These are phyloP conservation scores for Amesomyces nigricolor DNA, from an alignment of 2,329 filamentous ascomycete genomes.

Conservation along the genomic window DNA sequence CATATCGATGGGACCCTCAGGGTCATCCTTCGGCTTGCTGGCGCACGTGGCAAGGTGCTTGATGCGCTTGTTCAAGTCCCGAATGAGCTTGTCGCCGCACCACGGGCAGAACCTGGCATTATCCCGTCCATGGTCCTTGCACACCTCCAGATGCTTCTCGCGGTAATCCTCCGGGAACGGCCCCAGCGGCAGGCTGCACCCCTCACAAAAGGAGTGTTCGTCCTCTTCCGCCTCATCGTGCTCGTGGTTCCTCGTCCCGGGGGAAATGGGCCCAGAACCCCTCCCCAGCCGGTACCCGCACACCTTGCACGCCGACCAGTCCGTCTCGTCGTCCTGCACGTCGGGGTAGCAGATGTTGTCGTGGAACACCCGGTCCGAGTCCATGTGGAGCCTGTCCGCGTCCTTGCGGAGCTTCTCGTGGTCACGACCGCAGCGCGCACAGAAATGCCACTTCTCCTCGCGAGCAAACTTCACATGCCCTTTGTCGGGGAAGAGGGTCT, in stretches of 20 bases:
- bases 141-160: conserved; percentile 12
- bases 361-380: conserved; percentile 7
- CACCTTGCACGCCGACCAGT: conserved; percentile 11
- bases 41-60: not conserved
- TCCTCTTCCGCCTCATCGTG: not conserved
- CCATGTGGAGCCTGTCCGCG: too few relatives aligned
- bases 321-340: not conserved
- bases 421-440: conserved; percentile 22
- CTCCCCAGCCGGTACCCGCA: conserved; percentile 11
- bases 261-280: not conserved
- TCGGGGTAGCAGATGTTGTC: conserved; percentile 22
- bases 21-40: not conserved
- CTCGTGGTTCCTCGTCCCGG: not conserved
- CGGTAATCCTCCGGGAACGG: conserved; percentile 9
- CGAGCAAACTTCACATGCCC: not conserved
- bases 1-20: conserved; percentile 7
- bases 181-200: conserved; percentile 14
- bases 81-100: conserved; percentile 11
- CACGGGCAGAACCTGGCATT: conserved; percentile 16
- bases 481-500: not conserved
- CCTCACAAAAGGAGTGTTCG: conserved; percentile 11
- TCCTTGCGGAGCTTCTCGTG: not conserved
- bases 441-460: conserved; percentile 20
- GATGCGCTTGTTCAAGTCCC: not conserved
- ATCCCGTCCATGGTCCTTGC: conserved; percentile 9